phyloP scores from a whole-genome alignment of 139 green algal genomes.

The Deuterostichococcus epilithicus region DNA sequence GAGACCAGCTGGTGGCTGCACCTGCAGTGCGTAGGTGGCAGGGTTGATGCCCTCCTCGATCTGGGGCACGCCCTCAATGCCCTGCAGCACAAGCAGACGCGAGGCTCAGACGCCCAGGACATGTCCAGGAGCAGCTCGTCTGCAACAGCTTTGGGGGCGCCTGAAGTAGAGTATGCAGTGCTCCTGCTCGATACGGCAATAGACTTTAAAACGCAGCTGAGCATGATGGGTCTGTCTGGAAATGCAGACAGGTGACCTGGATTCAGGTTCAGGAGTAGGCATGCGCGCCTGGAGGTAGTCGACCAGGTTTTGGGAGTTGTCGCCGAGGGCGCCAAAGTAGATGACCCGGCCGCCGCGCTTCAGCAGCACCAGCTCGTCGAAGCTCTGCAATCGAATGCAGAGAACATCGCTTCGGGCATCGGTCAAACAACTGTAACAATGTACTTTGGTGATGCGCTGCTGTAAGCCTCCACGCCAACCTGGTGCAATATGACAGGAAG shows the following conservation, averaged over 20 bases:
- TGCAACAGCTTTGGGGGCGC: too few species aligned
- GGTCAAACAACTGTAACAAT: not conserved
- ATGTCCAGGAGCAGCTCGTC: too few species aligned
- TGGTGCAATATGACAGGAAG: not conserved
- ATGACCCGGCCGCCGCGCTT: slow-evolving; percentile 44
- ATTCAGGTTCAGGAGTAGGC: too few species aligned
- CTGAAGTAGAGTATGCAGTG: too few species aligned
- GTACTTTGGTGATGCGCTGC: not conserved
- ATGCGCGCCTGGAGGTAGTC: slow-evolving; percentile 35
- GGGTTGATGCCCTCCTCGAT: slow-evolving; percentile 17
- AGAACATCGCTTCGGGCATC: not conserved
- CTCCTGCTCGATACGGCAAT: too few species aligned
- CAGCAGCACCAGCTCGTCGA: slow-evolving; percentile 56
- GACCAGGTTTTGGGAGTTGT: slow-evolving; percentile 28
- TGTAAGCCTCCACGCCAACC: not conserved
- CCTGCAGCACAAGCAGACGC: too few species aligned
- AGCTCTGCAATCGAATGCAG: slow-evolving; percentile 29
- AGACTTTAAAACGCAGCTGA: too few species aligned
- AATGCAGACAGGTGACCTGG: too few species aligned
- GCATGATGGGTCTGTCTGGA: too few species aligned
- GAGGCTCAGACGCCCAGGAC: too few species aligned
- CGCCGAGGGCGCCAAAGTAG: slow-evolving; percentile 41
- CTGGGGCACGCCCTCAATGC: slow-evolving; percentile 6
- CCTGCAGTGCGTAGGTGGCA: slow-evolving; percentile 1
- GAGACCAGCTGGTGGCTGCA: not conserved